These are phyloP conservation scores for Botrytis elliptica DNA, from an alignment of 2,329 filamentous ascomycete genomes.

Conservation along the genomic window DNA sequence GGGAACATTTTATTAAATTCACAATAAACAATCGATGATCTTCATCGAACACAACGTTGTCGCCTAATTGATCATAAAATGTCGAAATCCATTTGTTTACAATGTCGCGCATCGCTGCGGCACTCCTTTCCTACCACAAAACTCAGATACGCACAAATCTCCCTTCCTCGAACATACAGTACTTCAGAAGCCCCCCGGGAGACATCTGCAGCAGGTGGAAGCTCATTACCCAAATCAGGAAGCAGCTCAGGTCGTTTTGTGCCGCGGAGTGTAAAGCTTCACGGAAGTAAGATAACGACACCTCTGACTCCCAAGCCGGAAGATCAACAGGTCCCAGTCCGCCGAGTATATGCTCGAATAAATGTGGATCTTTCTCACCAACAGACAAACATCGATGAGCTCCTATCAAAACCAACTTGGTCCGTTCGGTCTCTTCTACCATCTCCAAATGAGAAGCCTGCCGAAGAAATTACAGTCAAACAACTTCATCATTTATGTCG, in stretches of 20 bases:
- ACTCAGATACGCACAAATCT: background rate
- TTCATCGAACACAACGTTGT: background rate
- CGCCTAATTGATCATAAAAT: background rate
- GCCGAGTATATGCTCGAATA: conserved; percentile 1
- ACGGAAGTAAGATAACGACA: conserved; percentile 9
- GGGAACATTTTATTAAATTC: background rate
- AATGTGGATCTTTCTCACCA: conserved; percentile 15
- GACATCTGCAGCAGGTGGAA: background rate
- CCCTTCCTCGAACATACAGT: background rate
- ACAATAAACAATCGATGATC: background rate
- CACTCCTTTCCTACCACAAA: conserved; percentile 3
- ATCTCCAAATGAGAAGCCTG: conserved; percentile 24
- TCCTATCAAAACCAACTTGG: conserved; percentile 75
- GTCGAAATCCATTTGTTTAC: conserved; percentile 24
- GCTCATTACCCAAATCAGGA: background rate
- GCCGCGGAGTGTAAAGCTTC: conserved; percentile 14
- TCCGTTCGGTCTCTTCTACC: conserved; percentile 76
- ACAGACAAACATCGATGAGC: conserved; percentile 34
- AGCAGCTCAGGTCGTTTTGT: background rate
- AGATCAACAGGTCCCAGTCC: background rate
- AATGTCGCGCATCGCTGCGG: conserved; percentile 26
- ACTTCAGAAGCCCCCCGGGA: background rate
- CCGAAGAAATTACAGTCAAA: conserved; percentile 50
- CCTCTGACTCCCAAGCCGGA: conserved; percentile 12
- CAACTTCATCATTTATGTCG: conserved; percentile 83